phyloP scores from a whole-genome alignment of 2,329 filamentous ascomycete genomes.

The Fusarium citri region DNA sequence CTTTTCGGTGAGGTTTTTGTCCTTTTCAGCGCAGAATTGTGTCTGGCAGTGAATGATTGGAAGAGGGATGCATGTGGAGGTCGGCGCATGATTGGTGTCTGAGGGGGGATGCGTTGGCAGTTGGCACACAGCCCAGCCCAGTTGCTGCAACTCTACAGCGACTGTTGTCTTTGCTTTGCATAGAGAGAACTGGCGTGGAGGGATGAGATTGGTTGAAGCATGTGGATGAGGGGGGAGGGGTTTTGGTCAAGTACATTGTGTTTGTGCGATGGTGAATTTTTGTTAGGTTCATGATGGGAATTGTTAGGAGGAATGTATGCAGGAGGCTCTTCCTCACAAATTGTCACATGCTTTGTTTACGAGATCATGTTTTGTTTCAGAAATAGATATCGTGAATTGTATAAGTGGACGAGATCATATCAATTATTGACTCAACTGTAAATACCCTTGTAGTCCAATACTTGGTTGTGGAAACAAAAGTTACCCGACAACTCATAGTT shows the following conservation, averaged over 20 bases:
- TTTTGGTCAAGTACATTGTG: slow-evolving; percentile 2
- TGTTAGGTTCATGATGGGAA: slow-evolving; percentile 24
- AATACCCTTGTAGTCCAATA: slow-evolving; percentile 6
- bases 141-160: slow-evolving; percentile 33
- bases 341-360: slow-evolving; percentile 12
- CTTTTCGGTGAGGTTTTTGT: slow-evolving; percentile 24
- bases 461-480: neutral
- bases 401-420: slow-evolving; percentile 4
- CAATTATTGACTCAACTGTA: neutral
- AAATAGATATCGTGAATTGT: neutral
- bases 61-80: slow-evolving; percentile 34
- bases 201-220: slow-evolving; percentile 29
- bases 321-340: neutral
- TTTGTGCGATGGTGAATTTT: slow-evolving; percentile 2
- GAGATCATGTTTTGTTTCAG: slow-evolving; percentile 17
- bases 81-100: slow-evolving; percentile 48
- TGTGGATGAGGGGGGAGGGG: slow-evolving; percentile 30
- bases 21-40: slow-evolving; percentile 16
- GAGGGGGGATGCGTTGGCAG: slow-evolving; percentile 44
- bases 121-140: slow-evolving; percentile 36
- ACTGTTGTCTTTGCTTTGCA: slow-evolving; percentile 43
- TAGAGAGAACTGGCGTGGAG: slow-evolving; percentile 42
- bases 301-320: slow-evolving; percentile 34
- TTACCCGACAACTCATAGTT: slow-evolving; percentile 9
- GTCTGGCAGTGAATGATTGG: slow-evolving; percentile 45